These are phyloP conservation scores for Aspergillus campestris DNA, from an alignment of 495 filamentous ascomycete species.

Conservation along the genomic window DNA sequence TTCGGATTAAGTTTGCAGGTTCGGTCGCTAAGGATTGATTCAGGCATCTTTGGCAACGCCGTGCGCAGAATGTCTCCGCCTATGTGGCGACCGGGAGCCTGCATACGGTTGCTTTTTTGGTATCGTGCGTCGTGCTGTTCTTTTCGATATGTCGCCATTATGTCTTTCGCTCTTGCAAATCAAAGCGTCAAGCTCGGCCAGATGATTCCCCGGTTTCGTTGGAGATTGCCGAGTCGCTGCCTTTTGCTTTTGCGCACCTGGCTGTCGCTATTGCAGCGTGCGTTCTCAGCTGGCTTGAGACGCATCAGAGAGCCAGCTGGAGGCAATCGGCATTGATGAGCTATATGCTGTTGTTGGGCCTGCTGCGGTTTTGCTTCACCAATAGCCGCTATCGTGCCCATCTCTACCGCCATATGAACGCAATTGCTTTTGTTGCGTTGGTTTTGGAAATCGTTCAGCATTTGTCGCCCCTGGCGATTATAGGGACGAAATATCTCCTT, in stretches of 20 bases:
- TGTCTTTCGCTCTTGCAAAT: neutral
- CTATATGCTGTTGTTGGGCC: slow-evolving; percentile 11
- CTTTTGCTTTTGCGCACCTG: slow-evolving; percentile 12
- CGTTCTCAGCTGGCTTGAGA: slow-evolving; percentile 8
- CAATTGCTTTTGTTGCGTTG: slow-evolving; percentile 2
- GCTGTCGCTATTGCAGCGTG: slow-evolving; percentile 7
- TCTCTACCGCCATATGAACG: slow-evolving; percentile 14
- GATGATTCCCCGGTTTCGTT: neutral
- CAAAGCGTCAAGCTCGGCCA: neutral
- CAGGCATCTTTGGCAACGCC: slow-evolving; percentile 13
- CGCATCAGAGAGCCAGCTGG: slow-evolving; percentile 6
- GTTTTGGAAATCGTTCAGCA: slow-evolving; percentile 10
- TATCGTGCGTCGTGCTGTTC: slow-evolving; percentile 7
- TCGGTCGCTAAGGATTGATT: neutral
- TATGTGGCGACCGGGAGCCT: slow-evolving; percentile 13
- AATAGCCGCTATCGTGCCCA: neutral
- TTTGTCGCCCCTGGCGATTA: slow-evolving; percentile 10
- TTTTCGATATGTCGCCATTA: slow-evolving; percentile 4
- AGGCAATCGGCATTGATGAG: slow-evolving; percentile 10
- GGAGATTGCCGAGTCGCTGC: slow-evolving; percentile 4
- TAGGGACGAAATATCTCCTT: slow-evolving; percentile 12
- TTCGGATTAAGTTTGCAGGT: neutral
- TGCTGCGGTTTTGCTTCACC: slow-evolving; percentile 4
- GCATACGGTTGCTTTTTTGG: slow-evolving; percentile 5
- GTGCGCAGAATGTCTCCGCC: slow-evolving; percentile 8